Conservation (phyloP, 2,329 filamentous ascomycete species). For the Fusarium annulatum region DNA sequence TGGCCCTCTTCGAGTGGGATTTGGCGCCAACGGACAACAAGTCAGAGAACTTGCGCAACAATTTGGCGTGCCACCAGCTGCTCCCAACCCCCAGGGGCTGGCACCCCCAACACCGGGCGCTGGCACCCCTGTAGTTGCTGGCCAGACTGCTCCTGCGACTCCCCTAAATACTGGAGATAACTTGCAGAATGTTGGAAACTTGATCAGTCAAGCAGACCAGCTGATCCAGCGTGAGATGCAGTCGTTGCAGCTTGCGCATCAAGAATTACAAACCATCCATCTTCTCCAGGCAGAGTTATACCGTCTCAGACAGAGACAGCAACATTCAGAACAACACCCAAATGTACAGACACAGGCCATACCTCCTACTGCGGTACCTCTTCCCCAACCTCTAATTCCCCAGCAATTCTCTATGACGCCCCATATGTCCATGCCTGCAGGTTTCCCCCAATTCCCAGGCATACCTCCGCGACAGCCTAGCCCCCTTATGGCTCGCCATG, state of each 20-base stretch:
- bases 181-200: constrained; percentile 63
- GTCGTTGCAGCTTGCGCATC: constrained; percentile 69
- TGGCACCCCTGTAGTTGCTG: neutral
- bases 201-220: constrained; percentile 74
- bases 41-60: constrained; percentile 75
- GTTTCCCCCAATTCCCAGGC: constrained; percentile 38
- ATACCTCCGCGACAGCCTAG: constrained; percentile 53
- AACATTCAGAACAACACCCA: constrained; percentile 46
- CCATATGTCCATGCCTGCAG: constrained; percentile 29
- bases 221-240: constrained; percentile 76
- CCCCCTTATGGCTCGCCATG: constrained; percentile 61
- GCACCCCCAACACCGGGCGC: constrained; percentile 28
- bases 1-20: constrained; percentile 79
- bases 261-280: constrained; percentile 76
- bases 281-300: constrained; percentile 74
- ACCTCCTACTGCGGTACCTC: constrained; percentile 16
- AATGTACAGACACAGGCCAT: constrained; percentile 26
- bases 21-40: constrained; percentile 76
- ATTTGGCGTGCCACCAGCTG: constrained; percentile 60
- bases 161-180: constrained; percentile 45
- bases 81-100: constrained; percentile 41
- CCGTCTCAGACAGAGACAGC: constrained; percentile 68
- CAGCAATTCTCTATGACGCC: constrained; percentile 30
- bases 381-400: constrained; percentile 21
- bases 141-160: constrained; percentile 31